Conservation (phyloP, 768 basidiomycete genomes). For the Fibroporia radiculosa region DNA sequence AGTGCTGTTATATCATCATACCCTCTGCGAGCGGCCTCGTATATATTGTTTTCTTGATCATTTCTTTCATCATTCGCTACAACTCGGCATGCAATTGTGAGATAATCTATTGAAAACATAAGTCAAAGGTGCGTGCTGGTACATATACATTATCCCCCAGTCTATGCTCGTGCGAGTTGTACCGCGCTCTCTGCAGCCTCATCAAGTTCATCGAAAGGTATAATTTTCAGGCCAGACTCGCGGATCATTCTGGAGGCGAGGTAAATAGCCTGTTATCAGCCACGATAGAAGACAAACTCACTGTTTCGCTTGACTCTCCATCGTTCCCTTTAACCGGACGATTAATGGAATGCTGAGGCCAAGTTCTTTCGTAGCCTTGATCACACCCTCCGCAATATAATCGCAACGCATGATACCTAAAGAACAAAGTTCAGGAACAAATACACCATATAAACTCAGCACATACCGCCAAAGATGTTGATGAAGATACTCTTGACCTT, state of each 20-base stretch:
- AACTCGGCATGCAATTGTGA: not conserved
- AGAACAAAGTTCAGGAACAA: not conserved
- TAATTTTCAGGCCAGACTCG: conserved; percentile 88
- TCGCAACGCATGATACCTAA: conserved; percentile 97
- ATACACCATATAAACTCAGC: not conserved
- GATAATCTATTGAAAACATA: not conserved
- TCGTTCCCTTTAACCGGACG: conserved; percentile 95
- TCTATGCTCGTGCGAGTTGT: conserved; percentile 42
- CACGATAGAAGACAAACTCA: conserved; percentile 32
- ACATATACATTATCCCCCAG: not conserved
- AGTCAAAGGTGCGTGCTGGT: conserved; percentile 1
- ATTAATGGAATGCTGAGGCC: conserved; percentile 79
- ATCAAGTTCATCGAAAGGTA: conserved; percentile 88
- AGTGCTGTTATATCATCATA: conserved; percentile 13
- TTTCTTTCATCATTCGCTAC: not conserved
- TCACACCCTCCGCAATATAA: conserved; percentile 96
- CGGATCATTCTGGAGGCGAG: conserved; percentile 69
- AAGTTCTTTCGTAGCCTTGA: conserved; percentile 93
- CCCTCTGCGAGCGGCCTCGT: conserved; percentile 7
- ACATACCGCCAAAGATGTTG: conserved; percentile 86
- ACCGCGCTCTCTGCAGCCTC: conserved; percentile 83
- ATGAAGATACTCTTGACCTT: conserved; percentile 99
- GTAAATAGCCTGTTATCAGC: conserved; percentile 10
- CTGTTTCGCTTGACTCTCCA: conserved; percentile 93
- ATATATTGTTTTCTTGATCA: not conserved